Conservation (phyloP, 805 yeast species). For the Hemisphaericaspora nanyangensis region DNA sequence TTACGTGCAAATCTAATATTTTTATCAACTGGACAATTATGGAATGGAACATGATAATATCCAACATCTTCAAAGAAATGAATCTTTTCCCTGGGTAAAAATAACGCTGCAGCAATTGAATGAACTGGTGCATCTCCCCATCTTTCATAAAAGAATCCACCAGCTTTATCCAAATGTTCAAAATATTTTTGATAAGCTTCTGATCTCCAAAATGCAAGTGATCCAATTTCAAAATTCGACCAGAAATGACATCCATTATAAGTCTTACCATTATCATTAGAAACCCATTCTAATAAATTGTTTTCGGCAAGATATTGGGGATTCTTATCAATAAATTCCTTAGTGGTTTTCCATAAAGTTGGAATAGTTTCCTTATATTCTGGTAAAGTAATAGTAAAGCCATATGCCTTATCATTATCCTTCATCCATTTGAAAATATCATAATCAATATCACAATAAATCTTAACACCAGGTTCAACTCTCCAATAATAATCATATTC, state of each 20-base stretch:
- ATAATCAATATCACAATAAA: slow-evolving; percentile 76
- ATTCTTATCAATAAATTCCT: slow-evolving; percentile 56
- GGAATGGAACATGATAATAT: slow-evolving; percentile 78
- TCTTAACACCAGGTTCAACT: slow-evolving; percentile 78
- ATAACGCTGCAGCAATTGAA: slow-evolving; percentile 78
- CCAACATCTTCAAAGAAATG: slow-evolving; percentile 85
- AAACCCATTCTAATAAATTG: slow-evolving; percentile 63
- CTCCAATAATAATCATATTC: slow-evolving; percentile 91
- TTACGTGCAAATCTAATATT: slow-evolving; percentile 52
- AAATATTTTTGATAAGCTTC: slow-evolving; percentile 67
- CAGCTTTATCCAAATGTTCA: slow-evolving; percentile 66
- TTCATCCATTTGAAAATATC: slow-evolving; percentile 84
- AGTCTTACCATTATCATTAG: slow-evolving; percentile 71
- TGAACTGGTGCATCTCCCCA: slow-evolving; percentile 95
- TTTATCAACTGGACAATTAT: slow-evolving; percentile 72
- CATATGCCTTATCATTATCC: slow-evolving; percentile 71
- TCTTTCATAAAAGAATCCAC: slow-evolving; percentile 86
- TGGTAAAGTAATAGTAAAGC: slow-evolving; percentile 75
- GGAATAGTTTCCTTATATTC: slow-evolving; percentile 86
- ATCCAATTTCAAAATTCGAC: slow-evolving; percentile 83
- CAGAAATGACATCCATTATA: slow-evolving; percentile 85
- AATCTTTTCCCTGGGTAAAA: slow-evolving; percentile 62
- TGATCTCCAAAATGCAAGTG: slow-evolving; percentile 68
- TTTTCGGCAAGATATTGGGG: slow-evolving; percentile 60
- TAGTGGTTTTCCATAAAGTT: slow-evolving; percentile 73